Evolutionary conservation across 1,284 basidiomycete species (phyloP).

Genomic region (Neonothopanus nambi): DNA sequence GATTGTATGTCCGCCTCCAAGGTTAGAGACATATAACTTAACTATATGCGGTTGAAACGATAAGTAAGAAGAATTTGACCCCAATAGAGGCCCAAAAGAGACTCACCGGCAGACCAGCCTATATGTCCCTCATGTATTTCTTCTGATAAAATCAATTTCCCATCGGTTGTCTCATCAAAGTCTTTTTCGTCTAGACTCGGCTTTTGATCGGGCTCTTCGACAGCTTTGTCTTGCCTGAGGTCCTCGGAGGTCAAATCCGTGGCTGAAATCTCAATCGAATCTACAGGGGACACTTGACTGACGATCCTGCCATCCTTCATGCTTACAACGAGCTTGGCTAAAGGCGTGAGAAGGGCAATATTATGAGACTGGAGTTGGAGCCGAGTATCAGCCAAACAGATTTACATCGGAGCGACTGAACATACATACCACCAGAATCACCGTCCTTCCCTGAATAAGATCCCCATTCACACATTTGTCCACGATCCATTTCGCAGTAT

Average conservation of each 20-base stretch:
- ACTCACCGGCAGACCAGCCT: conserved; percentile 41
- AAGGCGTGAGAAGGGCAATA: conserved; percentile 52
- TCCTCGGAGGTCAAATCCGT: conserved; percentile 37
- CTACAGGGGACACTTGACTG: conserved; percentile 39
- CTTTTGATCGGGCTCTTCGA: conserved; percentile 35
- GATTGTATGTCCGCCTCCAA: conserved; percentile 41
- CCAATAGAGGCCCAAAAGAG: conserved; percentile 16
- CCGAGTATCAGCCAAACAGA: background rate
- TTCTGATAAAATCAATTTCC: conserved; percentile 58
- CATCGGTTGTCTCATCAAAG: conserved; percentile 48
- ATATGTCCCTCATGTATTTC: conserved; percentile 61
- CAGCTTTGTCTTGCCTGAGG: conserved; percentile 31
- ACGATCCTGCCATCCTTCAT: conserved; percentile 47
- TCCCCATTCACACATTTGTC: conserved; percentile 74
- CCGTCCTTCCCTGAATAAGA: conserved; percentile 66
- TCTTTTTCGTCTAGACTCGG: conserved; percentile 28
- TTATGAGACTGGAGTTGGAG: conserved; percentile 52
- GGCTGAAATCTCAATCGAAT: conserved; percentile 36
- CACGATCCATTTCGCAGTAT: conserved; percentile 77
- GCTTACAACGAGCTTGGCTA: conserved; percentile 56
- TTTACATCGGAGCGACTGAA: background rate
- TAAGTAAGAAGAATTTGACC: background rate
- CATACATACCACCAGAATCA: conserved; percentile 64
- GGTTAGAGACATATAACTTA: conserved; percentile 32
- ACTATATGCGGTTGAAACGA: conserved; percentile 19